Base-by-base conservation (phyloP, 2,329 filamentous ascomycete species). In the Albophoma yamanashiensis region DNA sequence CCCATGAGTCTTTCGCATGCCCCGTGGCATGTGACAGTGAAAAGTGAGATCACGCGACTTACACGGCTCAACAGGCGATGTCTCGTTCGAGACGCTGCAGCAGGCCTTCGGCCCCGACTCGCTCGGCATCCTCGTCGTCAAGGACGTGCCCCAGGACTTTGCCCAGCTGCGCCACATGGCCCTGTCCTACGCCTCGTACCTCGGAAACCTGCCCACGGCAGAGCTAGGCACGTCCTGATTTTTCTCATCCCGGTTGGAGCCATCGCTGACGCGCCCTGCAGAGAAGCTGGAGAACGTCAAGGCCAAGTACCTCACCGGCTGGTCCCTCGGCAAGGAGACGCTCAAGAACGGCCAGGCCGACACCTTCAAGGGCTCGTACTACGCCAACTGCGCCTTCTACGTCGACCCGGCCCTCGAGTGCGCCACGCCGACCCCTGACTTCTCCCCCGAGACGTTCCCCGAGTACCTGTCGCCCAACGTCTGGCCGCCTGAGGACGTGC, bases 101-200 rank as follows among this genome's bases (percentile, higher is more conserved):
- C 75, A 88, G 66, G 94, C 94, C 0, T 97, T 99, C 71, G 94
- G 94, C 0, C 91, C 92, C 1, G 85, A 89, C 34, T 96, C 92
- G 2, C 79, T 97, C 15, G 94, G 94, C 0, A 96, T 99, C 58
- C 87, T 99, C 59, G 78, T 97, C n/a, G 92, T 99, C 56, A 91
- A 89, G 70, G 90, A 92, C 70, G 83, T 97, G 0, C 90, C 92
- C 0, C 63, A 80, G 7, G 79, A 84, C 58, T 99, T 96, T 67
- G 74, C 82, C 17, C 75, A 81, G n/a, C 77, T 97, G 52, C 84
- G 94, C 62, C 83, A 83, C 61, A 82, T 83, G 62, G 82, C 95
- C 2, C 81, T 99, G 8, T 94, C 91, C 0, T 94, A 94, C 71
- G 86, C 92, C 4, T 96, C 91, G 0, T 94, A 95, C 70, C 84